These are phyloP conservation scores for Apocynum venetum DNA, from an alignment of 257 asterid genomes.

Conservation along the genomic window DNA sequence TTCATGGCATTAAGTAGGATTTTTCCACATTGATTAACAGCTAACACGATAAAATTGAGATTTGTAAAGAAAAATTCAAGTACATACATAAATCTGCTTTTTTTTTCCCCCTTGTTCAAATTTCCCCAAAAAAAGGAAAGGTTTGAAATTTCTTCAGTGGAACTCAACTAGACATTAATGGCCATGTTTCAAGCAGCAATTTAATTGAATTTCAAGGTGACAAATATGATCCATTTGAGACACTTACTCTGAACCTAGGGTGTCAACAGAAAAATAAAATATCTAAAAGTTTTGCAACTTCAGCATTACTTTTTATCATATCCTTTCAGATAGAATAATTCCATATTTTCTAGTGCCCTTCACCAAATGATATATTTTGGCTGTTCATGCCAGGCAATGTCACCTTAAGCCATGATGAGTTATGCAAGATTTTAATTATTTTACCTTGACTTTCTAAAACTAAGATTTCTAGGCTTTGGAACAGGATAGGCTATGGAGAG, in stretches of 20 bases:
- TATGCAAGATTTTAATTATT: neutral
- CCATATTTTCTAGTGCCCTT: neutral
- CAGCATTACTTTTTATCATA: neutral
- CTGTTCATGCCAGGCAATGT: neutral
- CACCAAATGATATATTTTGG: neutral
- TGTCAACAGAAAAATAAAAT: neutral
- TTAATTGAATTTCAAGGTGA: neutral
- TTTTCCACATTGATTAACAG: neutral
- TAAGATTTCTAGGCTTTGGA: neutral
- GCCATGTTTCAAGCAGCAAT: conserved; percentile 1
- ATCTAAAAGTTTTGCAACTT: neutral
- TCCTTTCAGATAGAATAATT: neutral
- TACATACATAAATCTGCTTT: neutral
- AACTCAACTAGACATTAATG: neutral
- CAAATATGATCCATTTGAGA: neutral
- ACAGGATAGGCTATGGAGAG: neutral
- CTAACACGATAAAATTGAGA: neutral
- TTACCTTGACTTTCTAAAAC: neutral
- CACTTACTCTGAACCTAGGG: neutral
- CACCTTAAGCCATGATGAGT: neutral
- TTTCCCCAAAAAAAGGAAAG: neutral
- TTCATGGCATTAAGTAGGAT: neutral
- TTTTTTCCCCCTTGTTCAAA: neutral
- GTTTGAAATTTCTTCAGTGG: neutral
- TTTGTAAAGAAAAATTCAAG: neutral